phyloP scores from a whole-genome alignment of 306 rosid genomes.

The Trifolium pratense region DNA sequence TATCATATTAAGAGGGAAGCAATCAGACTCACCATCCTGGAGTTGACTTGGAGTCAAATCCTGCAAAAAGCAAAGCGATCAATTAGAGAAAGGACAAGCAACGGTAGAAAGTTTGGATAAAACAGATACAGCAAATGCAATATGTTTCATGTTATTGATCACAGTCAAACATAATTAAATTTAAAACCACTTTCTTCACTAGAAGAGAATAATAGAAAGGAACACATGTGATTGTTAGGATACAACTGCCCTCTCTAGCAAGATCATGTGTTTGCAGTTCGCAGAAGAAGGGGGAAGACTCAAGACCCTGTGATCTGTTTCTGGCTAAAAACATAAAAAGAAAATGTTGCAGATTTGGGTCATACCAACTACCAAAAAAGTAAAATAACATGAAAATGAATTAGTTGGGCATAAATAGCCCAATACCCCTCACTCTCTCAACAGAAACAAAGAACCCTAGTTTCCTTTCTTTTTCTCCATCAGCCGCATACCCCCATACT shows the following conservation, averaged over 20 bases:
- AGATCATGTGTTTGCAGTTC: not conserved
- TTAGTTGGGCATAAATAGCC: not conserved
- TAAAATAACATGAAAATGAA: not conserved
- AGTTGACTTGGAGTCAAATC: slow-evolving; percentile 91
- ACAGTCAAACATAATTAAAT: slow-evolving; percentile 25
- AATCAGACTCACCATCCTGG: slow-evolving; percentile 74
- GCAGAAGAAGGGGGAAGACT: not conserved
- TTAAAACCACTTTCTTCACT: slow-evolving; percentile 11
- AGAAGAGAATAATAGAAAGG: slow-evolving; percentile 23
- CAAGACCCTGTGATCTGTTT: not conserved
- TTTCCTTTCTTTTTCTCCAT: not conserved
- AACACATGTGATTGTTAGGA: slow-evolving; percentile 12
- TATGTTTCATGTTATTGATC: slow-evolving; percentile 18
- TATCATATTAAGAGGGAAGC: slow-evolving; percentile 26
- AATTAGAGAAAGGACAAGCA: slow-evolving; percentile 29
- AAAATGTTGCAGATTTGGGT: not conserved
- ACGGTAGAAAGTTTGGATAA: slow-evolving; percentile 1
- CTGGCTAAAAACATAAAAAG: not conserved
- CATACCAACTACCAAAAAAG: not conserved
- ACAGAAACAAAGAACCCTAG: not conserved
- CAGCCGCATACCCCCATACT: not conserved
- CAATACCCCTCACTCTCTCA: not conserved
- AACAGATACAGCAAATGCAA: slow-evolving; percentile 2
- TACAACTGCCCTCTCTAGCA: not conserved
- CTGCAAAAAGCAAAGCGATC: slow-evolving; percentile 59